Evolutionary conservation across 2,329 filamentous ascomycete genomes (phyloP).

Genomic region (Xylariaceae sp.): DNA sequence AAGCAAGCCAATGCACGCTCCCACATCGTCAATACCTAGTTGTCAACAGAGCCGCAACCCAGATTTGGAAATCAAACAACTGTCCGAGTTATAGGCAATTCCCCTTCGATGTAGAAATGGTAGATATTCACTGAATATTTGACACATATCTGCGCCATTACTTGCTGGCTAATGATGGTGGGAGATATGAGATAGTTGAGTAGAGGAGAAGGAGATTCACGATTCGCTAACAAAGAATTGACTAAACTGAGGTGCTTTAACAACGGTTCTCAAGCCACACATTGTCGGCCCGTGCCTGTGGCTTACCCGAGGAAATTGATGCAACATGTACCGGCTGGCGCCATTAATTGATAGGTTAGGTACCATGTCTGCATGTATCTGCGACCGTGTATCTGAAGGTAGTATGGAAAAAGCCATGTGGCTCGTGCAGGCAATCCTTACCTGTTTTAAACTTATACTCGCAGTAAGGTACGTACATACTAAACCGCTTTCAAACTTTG

Average conservation of each 20-base stretch:
- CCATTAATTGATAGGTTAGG: too few relatives aligned
- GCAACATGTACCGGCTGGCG: not conserved
- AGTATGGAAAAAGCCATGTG: slow-evolving; percentile 31
- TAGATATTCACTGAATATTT: slow-evolving; percentile 12
- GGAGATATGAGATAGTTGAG: slow-evolving; percentile 16
- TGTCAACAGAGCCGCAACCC: slow-evolving; percentile 30
- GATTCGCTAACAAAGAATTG: slow-evolving; percentile 16
- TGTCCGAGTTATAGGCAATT: not conserved
- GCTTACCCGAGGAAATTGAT: slow-evolving; percentile 3
- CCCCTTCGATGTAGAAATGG: slow-evolving; percentile 8
- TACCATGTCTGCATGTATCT: too few relatives aligned
- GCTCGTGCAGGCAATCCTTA: slow-evolving; percentile 33
- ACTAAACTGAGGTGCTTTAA: not conserved
- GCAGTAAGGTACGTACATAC: too few relatives aligned
- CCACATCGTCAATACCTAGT: slow-evolving; percentile 12
- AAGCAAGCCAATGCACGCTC: not conserved
- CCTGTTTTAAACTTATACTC: slow-evolving; percentile 28
- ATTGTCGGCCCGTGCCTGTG: slow-evolving; percentile 1
- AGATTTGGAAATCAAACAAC: slow-evolving; percentile 19
- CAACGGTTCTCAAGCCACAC: slow-evolving; percentile 16
- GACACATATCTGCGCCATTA: slow-evolving; percentile 9
- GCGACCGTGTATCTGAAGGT: too few relatives aligned
- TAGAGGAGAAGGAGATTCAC: slow-evolving; percentile 14
- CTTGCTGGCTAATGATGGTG: slow-evolving; percentile 21
- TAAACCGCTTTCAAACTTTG: slow-evolving; percentile 33